Evolutionary conservation across 352 stramenopile genomes (phyloP), one percentile per base, ranked within the genome.

Genomic region (Phytophthora pinifolia): DNA sequence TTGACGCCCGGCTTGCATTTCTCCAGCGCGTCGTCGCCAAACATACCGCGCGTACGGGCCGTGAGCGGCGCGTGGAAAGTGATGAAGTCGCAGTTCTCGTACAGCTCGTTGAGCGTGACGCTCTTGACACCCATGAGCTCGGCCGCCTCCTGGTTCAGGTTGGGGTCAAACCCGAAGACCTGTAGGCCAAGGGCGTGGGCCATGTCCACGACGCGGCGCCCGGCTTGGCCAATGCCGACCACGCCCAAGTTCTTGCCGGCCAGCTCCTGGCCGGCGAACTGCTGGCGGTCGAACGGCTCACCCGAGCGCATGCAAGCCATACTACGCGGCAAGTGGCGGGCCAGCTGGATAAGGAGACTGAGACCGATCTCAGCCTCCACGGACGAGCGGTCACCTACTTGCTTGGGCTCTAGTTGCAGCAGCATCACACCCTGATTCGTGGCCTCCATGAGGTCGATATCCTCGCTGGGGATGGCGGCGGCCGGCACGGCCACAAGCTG

Each of bases 41-140:
- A 94, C 71, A 98, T 96, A 59, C 94, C 74, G 36, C 79, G 76
- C 33, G 96, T 94, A 12, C 87, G 75, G 29, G 89, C 96, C 36
- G 96, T 98, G 57, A 98, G 88, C 14, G 96, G 96, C 41, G 96
- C 94, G 72, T 99, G 97, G 66, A 99, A 88, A 20, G 80, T 89
- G 52, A 98, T 84, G 65, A 98, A 97, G 78, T 98, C 96, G 34
- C 79, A 88, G 31, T 67, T 65, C 27, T 55, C 49, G 58, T 89
- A 93, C 31, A 93, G 59, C 18, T 89, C 72, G 38, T 81, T 63
- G 30, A 93, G 69, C 9, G 73, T 72, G 2, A 77, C 61, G 33
- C 72, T 68, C 54, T 85, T 87, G 46, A 92, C 76, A 20, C 81
- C 81, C 67, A 89, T 72, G 42, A 74, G 49, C 37, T 74, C 74